phyloP scores from a whole-genome alignment of 805 yeast genomes.

The Phaffomyces thermotolerans region DNA sequence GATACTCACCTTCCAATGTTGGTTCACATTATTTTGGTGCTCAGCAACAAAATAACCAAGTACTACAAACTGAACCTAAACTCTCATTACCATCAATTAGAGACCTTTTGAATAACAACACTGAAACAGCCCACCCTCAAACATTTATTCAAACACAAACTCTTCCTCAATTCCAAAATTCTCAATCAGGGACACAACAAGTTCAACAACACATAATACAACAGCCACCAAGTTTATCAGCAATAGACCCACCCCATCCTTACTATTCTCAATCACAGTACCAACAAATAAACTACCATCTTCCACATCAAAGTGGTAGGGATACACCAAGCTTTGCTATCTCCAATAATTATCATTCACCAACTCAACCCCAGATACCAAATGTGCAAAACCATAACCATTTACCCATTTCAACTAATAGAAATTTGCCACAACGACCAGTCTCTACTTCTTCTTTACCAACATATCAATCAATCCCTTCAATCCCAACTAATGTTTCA shows the following conservation, averaged over 20 bases:
- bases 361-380: background rate
- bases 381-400: too few relatives aligned
- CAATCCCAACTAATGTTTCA: background rate
- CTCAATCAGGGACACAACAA: background rate
- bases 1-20: conserved; percentile 8
- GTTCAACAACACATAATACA: background rate
- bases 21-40: background rate
- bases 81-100: conserved; percentile 8
- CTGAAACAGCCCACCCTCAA: background rate
- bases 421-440: too few relatives aligned
- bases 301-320: conserved; percentile 3
- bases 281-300: background rate
- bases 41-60: background rate
- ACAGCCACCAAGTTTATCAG: background rate
- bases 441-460: background rate
- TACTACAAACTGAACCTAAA: background rate
- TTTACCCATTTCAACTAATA: too few relatives aligned
- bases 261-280: background rate
- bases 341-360: background rate
- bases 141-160: background rate
- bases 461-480: background rate
- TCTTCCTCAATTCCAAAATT: background rate
- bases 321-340: background rate
- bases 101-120: conserved; percentile 4
- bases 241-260: background rate